Evolutionary conservation across 2,329 filamentous ascomycete species (phyloP), one percentile per base, ranked within the genome.

Genomic region (Penicillium sp.): DNA sequence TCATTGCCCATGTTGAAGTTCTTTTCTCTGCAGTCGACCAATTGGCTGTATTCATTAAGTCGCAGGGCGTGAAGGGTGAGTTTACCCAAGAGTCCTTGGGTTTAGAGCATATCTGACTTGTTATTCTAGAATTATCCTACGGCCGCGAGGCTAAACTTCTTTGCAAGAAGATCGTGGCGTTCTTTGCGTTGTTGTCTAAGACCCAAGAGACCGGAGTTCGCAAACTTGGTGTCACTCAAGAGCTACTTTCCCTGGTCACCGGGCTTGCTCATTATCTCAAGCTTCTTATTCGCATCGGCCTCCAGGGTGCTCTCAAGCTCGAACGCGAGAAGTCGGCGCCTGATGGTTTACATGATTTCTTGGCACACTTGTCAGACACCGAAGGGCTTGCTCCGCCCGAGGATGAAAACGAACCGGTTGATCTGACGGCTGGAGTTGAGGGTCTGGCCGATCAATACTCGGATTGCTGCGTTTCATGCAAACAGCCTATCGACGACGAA

Each of bases 141-240:
- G 88, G 89, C 16, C 86, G 94, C 64, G 94, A 99, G 76, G 89
- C 94, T n/a, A 99, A 99, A 74, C 80, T 99, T 45, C 83, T 99
- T n/a, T 99, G 94, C 79, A 99, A 99, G 74, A 99, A 99, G 74
- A 95, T 99, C 48, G 94, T 99, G 5, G 90, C 92, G 24, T 99
- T 99, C 78, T 99, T 99, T 71, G 91, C 91, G 11, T 78, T 99
- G 16, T 80, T 99, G 8, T 95, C 92, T 5, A 96, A 96, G 71
- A 94, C 92, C 1, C 92, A 97, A 68, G 92, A 96, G 66, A 90
- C 86, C 8, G 89, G 88, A n/a, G 85, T 89, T 33, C 83, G 90
- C 51, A 94, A 96, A 69, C 83, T 97, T 38, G 94, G 94, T 39
- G 94, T 99, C 28, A 99, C 94, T 8, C 94, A 99, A 70, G 94